Base-by-base conservation (phyloP, 2,329 filamentous ascomycete genomes). In the Salinomyces thailandicus region DNA sequence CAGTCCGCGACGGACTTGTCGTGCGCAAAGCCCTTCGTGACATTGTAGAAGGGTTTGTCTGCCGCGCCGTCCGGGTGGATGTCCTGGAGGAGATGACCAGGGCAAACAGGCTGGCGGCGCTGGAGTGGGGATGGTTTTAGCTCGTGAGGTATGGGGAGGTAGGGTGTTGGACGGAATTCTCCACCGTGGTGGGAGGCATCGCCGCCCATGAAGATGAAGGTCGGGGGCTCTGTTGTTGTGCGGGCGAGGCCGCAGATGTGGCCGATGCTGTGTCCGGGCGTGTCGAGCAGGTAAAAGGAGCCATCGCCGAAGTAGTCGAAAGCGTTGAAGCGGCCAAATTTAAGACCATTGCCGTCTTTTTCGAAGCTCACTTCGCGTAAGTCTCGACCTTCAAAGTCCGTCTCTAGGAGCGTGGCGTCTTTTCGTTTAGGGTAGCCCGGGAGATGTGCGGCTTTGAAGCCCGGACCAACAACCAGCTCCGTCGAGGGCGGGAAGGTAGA, bases 231-330 rank as follows among this genome's bases (percentile, higher is more conserved):
- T 2, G 48, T 45, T 3, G 54, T 46, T 0, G 62, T 66, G 5
- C 70, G 57, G 1, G 67, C 70, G 0, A 75, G 57, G 3, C 59
- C 71, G 38, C 62, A 64, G n/a, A 71, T 54, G 46, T 72, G 69
- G 1, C 67, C 68, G 8, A 68, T 51, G 0, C 64, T 62, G 46
- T 75, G 71, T 1, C 73, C 73, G 0, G 71, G 70, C 3, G 64
- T 62, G 43, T 71, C 58, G 18, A 76, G 58, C 2, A 76, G 58
- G 47, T 73, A 75, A 44, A 77, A 72, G 15, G 58, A 64, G 1
- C 71, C 72, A 47, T 77, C 72, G 3, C 64, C 64, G 37, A 74
- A 76, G 47, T 66, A 75, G 48, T 77, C 72, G 17, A 59, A 53
- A 2, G 68, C 68, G 19, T 58, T 46, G 47, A 70, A 71, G 6